Evolutionary conservation across 495 filamentous ascomycete genomes (phyloP).

Genomic region (Penicillium fimorum): DNA sequence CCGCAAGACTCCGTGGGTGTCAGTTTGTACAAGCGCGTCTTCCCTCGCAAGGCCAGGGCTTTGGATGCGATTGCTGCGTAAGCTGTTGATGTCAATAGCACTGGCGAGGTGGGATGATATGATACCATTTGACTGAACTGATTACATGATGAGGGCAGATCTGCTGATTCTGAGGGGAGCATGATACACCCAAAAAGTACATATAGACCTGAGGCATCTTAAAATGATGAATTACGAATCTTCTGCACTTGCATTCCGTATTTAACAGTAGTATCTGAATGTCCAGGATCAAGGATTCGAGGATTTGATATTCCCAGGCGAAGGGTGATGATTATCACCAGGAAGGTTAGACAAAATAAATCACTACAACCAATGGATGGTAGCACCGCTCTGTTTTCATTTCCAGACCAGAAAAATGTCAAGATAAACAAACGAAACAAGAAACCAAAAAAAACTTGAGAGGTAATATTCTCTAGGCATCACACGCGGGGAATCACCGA

Average conservation of each 20-base stretch:
- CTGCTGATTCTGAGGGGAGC: slow-evolving; percentile 8
- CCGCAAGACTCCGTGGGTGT: slow-evolving; percentile 91
- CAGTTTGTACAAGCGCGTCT: slow-evolving; percentile 90
- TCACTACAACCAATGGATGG: neutral
- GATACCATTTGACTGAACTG: slow-evolving; percentile 29
- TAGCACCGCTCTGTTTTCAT: slow-evolving; percentile 8
- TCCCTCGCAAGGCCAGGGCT: slow-evolving; percentile 66
- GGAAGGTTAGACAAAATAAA: neutral
- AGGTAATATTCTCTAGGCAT: slow-evolving; percentile 17
- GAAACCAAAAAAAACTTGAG: slow-evolving; percentile 10
- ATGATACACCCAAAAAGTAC: slow-evolving; percentile 32
- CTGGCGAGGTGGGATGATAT: slow-evolving; percentile 25
- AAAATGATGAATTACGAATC: slow-evolving; percentile 39
- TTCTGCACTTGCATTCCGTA: slow-evolving; percentile 9
- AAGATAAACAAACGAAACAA: slow-evolving; percentile 7
- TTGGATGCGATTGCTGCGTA: slow-evolving; percentile 44
- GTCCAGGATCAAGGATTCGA: neutral
- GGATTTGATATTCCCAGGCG: neutral
- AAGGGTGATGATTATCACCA: neutral
- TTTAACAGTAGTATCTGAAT: neutral
- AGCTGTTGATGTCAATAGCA: slow-evolving; percentile 8
- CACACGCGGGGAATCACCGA: slow-evolving; percentile 30
- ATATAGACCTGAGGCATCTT: slow-evolving; percentile 33
- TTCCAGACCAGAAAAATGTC: slow-evolving; percentile 2
- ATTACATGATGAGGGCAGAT: slow-evolving; percentile 29